These are phyloP conservation scores for Chlamydomonas eustigma DNA, from an alignment of 139 green algal genomes.

Conservation along the genomic window DNA sequence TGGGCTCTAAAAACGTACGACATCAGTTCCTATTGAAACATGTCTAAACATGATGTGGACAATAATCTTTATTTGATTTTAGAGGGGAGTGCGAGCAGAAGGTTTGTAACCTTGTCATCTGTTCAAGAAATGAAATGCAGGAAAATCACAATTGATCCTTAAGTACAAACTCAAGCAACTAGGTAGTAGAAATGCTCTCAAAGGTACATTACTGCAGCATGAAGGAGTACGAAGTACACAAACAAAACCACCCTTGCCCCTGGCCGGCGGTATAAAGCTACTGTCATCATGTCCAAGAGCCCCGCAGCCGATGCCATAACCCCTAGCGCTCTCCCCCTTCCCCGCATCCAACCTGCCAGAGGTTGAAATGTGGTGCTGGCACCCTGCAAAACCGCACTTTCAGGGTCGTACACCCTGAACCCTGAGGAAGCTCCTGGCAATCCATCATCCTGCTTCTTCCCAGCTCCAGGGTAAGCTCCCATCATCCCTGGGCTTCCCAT, in stretches of 20 bases:
- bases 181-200: no score
- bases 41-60: no score
- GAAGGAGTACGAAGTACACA: slow-evolving; percentile 27
- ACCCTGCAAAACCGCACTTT: slow-evolving; percentile 24
- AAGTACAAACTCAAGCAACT: no score
- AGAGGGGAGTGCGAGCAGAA: no score
- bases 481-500: background rate
- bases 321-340: slow-evolving; percentile 12
- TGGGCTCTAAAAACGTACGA: no score
- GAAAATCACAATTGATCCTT: no score
- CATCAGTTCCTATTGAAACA: no score
- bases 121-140: no score
- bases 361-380: slow-evolving; percentile 32
- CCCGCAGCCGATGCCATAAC: slow-evolving; percentile 10
- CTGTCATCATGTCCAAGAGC: slow-evolving; percentile 24
- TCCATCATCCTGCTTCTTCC: slow-evolving; percentile 2
- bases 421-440: background rate
- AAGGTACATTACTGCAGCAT: no score
- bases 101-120: no score
- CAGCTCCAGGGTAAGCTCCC: background rate
- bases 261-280: slow-evolving; percentile 29
- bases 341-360: slow-evolving; percentile 20
- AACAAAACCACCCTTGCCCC: slow-evolving; percentile 18
- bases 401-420: slow-evolving; percentile 18
- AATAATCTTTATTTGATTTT: no score